phyloP scores from a whole-genome alignment of 2,329 filamentous ascomycete species.

The Aciculosporium take region DNA sequence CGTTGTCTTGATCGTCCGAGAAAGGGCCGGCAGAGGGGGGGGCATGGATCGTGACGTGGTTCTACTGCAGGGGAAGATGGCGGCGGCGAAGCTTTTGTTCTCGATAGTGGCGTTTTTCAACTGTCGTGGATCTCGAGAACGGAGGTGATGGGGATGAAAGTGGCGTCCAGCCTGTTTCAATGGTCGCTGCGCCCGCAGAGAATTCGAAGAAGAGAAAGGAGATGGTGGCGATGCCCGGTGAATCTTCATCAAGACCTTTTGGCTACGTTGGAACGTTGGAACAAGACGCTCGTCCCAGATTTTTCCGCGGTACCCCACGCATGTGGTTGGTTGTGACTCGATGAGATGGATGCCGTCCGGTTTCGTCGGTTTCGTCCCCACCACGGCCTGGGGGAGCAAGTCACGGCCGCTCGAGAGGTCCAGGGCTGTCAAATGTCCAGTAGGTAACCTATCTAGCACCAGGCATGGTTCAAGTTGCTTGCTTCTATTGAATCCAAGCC shows the following conservation, averaged over 20 bases:
- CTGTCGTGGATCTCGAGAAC: neutral
- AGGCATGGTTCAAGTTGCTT: too few relatives aligned
- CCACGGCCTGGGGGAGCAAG: conserved; percentile 3
- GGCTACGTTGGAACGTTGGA: neutral
- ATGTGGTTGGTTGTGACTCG: conserved; percentile 7
- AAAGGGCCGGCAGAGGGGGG: neutral
- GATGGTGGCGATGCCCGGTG: neutral
- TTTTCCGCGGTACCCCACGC: neutral
- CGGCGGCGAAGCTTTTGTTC: neutral
- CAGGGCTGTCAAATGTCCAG: too few relatives aligned
- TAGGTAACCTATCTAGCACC: too few relatives aligned
- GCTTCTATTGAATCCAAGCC: too few relatives aligned
- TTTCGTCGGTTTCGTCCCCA: conserved; percentile 4
- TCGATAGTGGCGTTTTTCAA: conserved; percentile 1
- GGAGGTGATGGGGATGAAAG: neutral
- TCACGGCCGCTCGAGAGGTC: neutral
- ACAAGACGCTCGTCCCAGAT: conserved; percentile 1
- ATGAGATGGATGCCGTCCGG: too few relatives aligned
- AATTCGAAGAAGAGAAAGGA: neutral
- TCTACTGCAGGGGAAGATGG: neutral
- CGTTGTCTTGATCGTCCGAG: neutral
- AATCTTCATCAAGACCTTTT: conserved; percentile 4
- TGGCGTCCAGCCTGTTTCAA: conserved; percentile 3
- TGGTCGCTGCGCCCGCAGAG: conserved; percentile 1
- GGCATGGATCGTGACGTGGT: neutral